These are phyloP conservation scores for Erodium texanum DNA, from an alignment of 441 rosid genomes.

Conservation along the genomic window DNA sequence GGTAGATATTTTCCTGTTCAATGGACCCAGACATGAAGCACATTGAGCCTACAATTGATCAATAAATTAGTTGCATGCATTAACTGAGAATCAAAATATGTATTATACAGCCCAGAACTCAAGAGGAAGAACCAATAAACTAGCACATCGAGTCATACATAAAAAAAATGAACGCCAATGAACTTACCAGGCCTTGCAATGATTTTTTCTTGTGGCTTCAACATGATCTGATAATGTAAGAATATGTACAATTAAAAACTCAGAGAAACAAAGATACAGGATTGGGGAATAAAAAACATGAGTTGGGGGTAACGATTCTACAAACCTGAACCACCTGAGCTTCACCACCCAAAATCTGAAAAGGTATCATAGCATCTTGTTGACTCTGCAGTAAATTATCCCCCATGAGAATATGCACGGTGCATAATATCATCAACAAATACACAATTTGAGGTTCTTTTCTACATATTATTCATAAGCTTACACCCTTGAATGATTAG, in stretches of 20 bases:
- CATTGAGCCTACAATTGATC: conserved; percentile 61
- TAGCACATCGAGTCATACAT: not conserved
- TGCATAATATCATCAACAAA: not conserved
- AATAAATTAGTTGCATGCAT: conserved; percentile 11
- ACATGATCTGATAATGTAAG: conserved; percentile 56
- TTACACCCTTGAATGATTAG: too few species aligned
- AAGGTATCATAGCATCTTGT: conserved; percentile 78
- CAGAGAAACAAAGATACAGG: conserved; percentile 1
- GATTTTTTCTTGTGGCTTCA: conserved; percentile 86
- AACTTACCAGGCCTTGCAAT: conserved; percentile 76
- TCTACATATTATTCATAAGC: too few species aligned
- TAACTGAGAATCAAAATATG: not conserved
- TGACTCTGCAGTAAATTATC: conserved; percentile 52
- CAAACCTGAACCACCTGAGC: conserved; percentile 92
- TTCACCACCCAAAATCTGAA: conserved; percentile 97
- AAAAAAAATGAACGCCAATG: not conserved
- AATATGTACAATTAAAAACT: conserved; percentile 8
- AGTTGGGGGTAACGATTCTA: conserved; percentile 10
- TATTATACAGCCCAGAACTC: not conserved
- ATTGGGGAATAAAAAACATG: not conserved
- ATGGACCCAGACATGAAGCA: conserved; percentile 90
- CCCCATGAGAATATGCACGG: conserved; percentile 12
- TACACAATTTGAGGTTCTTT: not conserved
- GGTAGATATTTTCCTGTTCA: conserved; percentile 72
- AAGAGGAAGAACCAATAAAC: not conserved